Evolutionary conservation across 495 filamentous ascomycete species (phyloP).

Genomic region (Xylaria telfairii): DNA sequence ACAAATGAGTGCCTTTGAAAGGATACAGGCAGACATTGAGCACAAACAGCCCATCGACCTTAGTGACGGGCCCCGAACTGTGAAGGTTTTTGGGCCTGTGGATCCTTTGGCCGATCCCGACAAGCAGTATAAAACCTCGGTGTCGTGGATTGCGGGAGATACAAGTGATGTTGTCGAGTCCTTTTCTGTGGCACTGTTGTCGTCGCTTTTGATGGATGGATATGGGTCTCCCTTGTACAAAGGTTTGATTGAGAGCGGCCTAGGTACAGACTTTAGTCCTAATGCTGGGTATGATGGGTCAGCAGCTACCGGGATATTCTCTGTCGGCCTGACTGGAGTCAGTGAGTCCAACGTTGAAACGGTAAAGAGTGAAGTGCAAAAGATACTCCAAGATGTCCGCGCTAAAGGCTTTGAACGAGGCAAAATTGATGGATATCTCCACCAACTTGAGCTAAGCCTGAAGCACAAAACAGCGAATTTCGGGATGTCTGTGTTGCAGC

Average conservation of each 20-base stretch:
- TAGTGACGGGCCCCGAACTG: constrained; percentile 64
- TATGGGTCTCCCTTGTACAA: constrained; percentile 95
- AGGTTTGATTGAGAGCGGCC: constrained; percentile 85
- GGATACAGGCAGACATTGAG: constrained; percentile 68
- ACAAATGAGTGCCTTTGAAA: constrained; percentile 72
- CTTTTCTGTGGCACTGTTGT: constrained; percentile 82
- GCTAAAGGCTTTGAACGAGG: constrained; percentile 80
- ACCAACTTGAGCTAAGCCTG: constrained; percentile 86
- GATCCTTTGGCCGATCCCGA: constrained; percentile 85
- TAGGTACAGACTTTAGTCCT: constrained; percentile 91
- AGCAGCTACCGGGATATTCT: constrained; percentile 79
- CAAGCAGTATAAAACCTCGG: constrained; percentile 90
- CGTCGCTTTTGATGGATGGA: constrained; percentile 84
- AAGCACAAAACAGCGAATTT: constrained; percentile 97
- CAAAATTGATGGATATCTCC: constrained; percentile 91
- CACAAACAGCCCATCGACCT: constrained; percentile 81
- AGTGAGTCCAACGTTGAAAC: constrained; percentile 76
- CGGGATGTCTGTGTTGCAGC: constrained; percentile 86
- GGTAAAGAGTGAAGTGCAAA: constrained; percentile 73
- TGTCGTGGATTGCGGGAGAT: constrained; percentile 89
- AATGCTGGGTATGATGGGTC: constrained; percentile 90
- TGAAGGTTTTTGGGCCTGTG: constrained; percentile 80
- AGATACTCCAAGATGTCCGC: constrained; percentile 68
- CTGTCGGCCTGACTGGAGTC: constrained; percentile 87
- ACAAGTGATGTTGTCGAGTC: constrained; percentile 81